Evolutionary conservation across 176 grass and related monocot species (phyloP), one percentile per base, ranked within the genome.

Genomic region (Raddia distichophylla): DNA sequence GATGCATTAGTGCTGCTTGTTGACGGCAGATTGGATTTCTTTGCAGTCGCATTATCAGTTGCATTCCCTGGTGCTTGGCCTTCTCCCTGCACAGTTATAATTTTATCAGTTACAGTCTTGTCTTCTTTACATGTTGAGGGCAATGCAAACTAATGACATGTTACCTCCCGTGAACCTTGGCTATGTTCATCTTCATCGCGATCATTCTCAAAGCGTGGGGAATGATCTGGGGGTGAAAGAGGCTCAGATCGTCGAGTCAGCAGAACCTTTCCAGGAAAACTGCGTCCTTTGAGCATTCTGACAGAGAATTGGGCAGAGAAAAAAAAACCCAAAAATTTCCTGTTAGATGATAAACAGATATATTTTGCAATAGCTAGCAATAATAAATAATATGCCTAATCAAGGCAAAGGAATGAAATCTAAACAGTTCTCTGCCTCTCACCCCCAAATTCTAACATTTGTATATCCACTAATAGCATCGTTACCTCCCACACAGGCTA

Each of bases 181-280:
- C 62, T 83, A 56, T 50, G 85, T 16, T 91, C 87, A 77, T 87
- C 65, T 83, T 91, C 87, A 33, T 90, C 79, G 35, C 13, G 75
- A 80, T 91, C 89, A 80, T 77, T 87, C 50, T 92, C 87, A 19
- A 82, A 89, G 59, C 55, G 67, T 44, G 88, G 82, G 74, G 93
- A 86, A 64, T 74, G 73, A 56, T 79, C 84, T 56, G 83, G 79
- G 82, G 90, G 83, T 43, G 82, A 85, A 62, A 93, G 51, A 63
- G 93, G 91, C 69, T 99, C 91, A 34, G 89, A 86, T 83, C 82
- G 86, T 49, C 93, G 85, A 63, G 75, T 93, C 53, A 97, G 64
- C 80, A 99, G 55, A 85, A 99, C 85, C 51, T 99, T 99, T 14
- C 96, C 96, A 57, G 96, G 93, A 73, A 99, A 93, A 55, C 93